Base-by-base conservation (phyloP, 208 protist genomes). In the Leishmania turanica region DNA sequence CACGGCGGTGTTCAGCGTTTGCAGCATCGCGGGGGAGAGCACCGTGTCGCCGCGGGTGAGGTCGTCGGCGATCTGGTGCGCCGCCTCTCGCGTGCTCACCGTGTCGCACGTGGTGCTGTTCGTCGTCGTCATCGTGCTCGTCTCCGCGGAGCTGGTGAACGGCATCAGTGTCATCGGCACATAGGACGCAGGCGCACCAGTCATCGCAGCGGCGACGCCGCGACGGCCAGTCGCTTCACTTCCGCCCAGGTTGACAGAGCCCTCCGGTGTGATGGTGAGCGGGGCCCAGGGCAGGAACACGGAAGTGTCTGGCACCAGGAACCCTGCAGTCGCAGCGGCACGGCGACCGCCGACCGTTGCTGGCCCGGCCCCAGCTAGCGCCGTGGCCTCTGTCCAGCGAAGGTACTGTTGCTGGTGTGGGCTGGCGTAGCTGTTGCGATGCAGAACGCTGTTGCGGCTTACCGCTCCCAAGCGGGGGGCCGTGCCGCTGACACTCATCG, bases 201-300 rank as follows among this genome's bases (percentile, higher is more conserved):
- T n/a, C 15, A 45, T 34, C 42, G 58, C 60, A 54, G 51, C 24
- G 21, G 71, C 40, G 19, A 42, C 45, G 24, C 45, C 34, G 75
- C 47, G 37, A 75, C 24, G 42, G 79, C 11, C 53, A 42, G 49
- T 64, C 66, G 37, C 69, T 45, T 51, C 74, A 17, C 34, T 24
- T 15, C 78, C 71, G 24, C 62, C 34, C 3, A 90, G 27, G 79
- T 92, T 90, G 2, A 92, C 42, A 8, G 87, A 92, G 54, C 73
- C 80, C n/a, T 95, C 88, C 4, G 86, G 88, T 0, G 87, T 91
- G 77, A 93, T 87, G 49, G 87, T 90, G 49, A 95, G 88, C 21
- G 91, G 91, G 24, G 88, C 77, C 89, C 89, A 95, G 45, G 90
- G 88, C n/a, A 90, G 71, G 70, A 95, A 95, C n/a, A 88, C 86